phyloP scores from a whole-genome alignment of 2,329 filamentous ascomycete species.

The Fusarium algeriense region DNA sequence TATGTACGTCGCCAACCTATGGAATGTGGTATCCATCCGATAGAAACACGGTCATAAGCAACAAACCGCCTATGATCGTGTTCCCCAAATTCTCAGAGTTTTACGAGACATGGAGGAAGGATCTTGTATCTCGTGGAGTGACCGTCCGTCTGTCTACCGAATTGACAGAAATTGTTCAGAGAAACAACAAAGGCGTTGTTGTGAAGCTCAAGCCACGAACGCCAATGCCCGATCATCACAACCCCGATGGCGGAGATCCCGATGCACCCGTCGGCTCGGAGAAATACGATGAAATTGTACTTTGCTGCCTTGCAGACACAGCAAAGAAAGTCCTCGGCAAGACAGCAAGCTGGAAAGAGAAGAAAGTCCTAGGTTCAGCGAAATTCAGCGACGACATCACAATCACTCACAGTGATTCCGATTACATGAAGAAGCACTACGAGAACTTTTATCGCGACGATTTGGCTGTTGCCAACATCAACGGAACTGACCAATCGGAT shows the following conservation, averaged over 20 bases:
- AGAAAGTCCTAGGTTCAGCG: constrained; percentile 24
- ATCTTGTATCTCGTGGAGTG: constrained; percentile 24
- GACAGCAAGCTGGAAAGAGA: constrained; percentile 33
- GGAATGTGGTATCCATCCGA: constrained; percentile 37
- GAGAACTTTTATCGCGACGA: constrained; percentile 33
- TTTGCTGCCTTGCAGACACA: constrained; percentile 32
- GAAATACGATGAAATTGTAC: constrained; percentile 24
- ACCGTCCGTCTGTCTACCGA: constrained; percentile 17
- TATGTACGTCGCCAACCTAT: constrained; percentile 27
- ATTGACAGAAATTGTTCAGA: constrained; percentile 26
- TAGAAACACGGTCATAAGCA: constrained; percentile 18
- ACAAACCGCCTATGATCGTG: constrained; percentile 28
- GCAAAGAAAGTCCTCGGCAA: constrained; percentile 26
- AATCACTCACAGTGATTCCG: constrained; percentile 28
- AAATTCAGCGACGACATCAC: constrained; percentile 35
- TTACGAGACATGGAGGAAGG: constrained; percentile 19
- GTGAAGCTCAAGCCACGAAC: constrained; percentile 26
- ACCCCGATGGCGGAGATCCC: constrained; percentile 26
- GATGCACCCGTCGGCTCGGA: constrained; percentile 23
- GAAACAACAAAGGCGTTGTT: constrained; percentile 20
- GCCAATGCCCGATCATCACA: constrained; percentile 24
- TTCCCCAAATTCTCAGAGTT: constrained; percentile 36
- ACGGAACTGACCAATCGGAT: constrained; percentile 19
- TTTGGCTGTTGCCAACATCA: constrained; percentile 24
- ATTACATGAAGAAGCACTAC: constrained; percentile 37